Conservation (phyloP, 106 monocot genomes). For the Agapanthus africanus region DNA sequence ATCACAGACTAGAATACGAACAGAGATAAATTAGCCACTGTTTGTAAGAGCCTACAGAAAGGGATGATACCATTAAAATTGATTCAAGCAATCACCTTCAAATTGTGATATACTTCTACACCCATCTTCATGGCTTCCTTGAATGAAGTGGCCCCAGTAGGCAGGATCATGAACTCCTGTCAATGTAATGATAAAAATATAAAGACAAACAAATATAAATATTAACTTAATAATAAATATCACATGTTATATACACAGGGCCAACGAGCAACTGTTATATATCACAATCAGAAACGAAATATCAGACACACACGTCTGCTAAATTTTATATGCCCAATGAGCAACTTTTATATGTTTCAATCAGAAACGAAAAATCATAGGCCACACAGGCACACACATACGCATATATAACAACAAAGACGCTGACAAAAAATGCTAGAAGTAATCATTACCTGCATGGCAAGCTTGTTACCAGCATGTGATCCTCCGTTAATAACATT, state of each 20-base stretch:
- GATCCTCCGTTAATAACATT: conserved; percentile 99
- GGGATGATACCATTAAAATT: not conserved
- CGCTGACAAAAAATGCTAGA: no score
- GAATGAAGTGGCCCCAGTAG: conserved; percentile 80
- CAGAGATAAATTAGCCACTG: not conserved
- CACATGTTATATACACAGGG: not conserved
- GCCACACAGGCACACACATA: no score
- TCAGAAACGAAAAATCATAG: no score
- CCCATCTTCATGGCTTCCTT: conserved; percentile 99
- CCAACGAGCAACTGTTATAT: not conserved
- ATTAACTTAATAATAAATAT: not conserved
- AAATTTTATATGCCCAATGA: no score
- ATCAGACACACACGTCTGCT: not conserved
- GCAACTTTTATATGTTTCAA: no score
- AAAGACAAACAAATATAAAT: not conserved
- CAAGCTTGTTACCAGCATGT: conserved; percentile 97
- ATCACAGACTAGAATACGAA: conserved; percentile 34
- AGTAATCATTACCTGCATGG: conserved; percentile 90
- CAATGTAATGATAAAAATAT: not conserved
- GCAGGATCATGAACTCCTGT: conserved; percentile 99
- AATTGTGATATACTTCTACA: conserved; percentile 83
- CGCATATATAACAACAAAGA: no score
- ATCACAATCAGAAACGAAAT: conserved; percentile 5
- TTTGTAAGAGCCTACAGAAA: not conserved
- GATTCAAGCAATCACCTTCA: conserved; percentile 48